Conservation (phyloP, 2,329 filamentous ascomycete genomes). For the Elsinoe ampelina region DNA sequence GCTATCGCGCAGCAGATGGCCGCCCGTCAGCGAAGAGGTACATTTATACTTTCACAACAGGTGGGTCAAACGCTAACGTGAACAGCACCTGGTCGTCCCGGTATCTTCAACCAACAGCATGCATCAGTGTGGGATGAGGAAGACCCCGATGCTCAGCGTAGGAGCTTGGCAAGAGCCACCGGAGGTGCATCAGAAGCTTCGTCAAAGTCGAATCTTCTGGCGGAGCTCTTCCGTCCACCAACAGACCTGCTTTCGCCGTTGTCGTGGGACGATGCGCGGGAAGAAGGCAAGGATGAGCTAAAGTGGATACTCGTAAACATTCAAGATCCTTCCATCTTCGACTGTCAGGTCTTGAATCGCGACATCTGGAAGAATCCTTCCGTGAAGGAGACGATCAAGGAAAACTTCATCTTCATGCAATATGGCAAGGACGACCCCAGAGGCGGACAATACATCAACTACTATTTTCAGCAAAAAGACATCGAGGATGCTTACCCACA, state of each 20-base stretch:
- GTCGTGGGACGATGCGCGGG: slow-evolving; percentile 74
- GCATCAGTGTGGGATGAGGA: slow-evolving; percentile 49
- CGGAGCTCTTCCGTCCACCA: slow-evolving; percentile 85
- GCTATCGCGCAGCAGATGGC: slow-evolving; percentile 57
- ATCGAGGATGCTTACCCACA: slow-evolving; percentile 88
- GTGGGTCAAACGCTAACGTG: slow-evolving; percentile 28
- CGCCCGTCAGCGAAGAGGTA: slow-evolving; percentile 33
- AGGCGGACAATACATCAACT: slow-evolving; percentile 73
- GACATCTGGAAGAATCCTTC: slow-evolving; percentile 89
- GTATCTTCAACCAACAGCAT: slow-evolving; percentile 61
- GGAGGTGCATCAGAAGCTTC: slow-evolving; percentile 57
- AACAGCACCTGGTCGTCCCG: slow-evolving; percentile 35
- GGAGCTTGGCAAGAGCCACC: slow-evolving; percentile 50
- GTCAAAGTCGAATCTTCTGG: slow-evolving; percentile 66
- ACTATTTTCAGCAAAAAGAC: slow-evolving; percentile 74
- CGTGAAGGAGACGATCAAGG: slow-evolving; percentile 69
- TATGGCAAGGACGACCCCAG: slow-evolving; percentile 78
- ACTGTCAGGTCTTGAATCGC: slow-evolving; percentile 86
- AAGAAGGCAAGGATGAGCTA: slow-evolving; percentile 74
- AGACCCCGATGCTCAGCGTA: slow-evolving; percentile 41
- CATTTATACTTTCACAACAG: slow-evolving; percentile 22
- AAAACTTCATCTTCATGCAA: slow-evolving; percentile 94
- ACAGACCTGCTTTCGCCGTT: slow-evolving; percentile 77
- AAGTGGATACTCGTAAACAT: slow-evolving; percentile 97
- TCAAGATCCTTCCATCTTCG: slow-evolving; percentile 86